phyloP scores from a whole-genome alignment of 768 basidiomycete genomes.

The Trametes sanguinea region DNA sequence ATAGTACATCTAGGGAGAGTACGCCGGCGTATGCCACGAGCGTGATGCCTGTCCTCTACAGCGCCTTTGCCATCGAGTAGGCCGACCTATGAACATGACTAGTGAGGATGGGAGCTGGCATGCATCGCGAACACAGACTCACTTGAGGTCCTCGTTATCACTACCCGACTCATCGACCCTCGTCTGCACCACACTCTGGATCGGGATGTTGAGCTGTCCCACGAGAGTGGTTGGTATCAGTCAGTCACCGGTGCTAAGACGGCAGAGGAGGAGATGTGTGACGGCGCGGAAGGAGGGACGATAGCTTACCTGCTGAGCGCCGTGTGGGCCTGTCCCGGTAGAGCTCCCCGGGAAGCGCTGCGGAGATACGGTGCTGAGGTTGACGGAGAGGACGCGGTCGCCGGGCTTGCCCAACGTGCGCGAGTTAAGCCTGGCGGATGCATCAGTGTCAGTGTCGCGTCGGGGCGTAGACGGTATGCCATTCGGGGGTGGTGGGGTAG shows the following conservation, averaged over 20 bases:
- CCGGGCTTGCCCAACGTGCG: slow-evolving; percentile 22
- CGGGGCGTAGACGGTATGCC: no score
- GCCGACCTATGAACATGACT: background rate
- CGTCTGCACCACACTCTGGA: slow-evolving; percentile 9
- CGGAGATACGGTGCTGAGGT: slow-evolving; percentile 30
- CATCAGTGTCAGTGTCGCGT: no score
- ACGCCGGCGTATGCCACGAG: background rate
- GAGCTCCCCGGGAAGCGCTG: slow-evolving; percentile 7
- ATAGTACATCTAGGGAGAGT: background rate
- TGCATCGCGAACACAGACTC: background rate
- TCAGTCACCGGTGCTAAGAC: background rate
- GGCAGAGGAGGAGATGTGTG: background rate
- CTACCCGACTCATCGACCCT: background rate
- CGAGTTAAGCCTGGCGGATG: slow-evolving; percentile 41
- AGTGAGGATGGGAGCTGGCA: background rate
- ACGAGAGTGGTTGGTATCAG: background rate
- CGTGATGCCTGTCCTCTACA: background rate
- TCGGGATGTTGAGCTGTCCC: slow-evolving; percentile 5
- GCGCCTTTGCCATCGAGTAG: background rate
- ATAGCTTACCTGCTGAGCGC: background rate
- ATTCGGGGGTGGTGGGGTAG: background rate
- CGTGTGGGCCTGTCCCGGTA: background rate
- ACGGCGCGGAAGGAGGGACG: background rate
- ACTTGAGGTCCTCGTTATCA: slow-evolving; percentile 13
- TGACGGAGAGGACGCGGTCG: slow-evolving; percentile 43